Evolutionary conservation across 2,329 filamentous ascomycete species (phyloP).

Genomic region (Aulographum hederae): DNA sequence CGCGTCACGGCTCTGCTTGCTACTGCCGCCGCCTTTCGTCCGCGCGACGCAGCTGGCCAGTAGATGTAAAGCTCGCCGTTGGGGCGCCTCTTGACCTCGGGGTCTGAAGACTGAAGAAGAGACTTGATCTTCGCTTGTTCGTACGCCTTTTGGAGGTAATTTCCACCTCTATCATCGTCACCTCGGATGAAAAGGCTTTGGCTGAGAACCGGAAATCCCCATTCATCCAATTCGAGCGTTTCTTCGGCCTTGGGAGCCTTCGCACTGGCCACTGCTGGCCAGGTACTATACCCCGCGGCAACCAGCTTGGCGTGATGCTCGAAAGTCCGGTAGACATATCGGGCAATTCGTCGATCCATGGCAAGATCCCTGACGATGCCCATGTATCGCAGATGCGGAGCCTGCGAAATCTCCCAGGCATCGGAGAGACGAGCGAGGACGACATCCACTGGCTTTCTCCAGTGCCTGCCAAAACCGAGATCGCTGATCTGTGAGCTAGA

Average conservation of each 20-base stretch:
- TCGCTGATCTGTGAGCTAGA: slow-evolving; percentile 24
- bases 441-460: slow-evolving; percentile 35
- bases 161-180: neutral
- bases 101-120: no score
- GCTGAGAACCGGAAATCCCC: slow-evolving; percentile 11
- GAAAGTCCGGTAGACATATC: slow-evolving; percentile 37
- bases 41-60: no score
- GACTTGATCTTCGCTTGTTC: neutral
- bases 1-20: neutral
- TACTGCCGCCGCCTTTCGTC: no score
- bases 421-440: slow-evolving; percentile 33
- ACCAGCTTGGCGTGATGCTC: slow-evolving; percentile 34
- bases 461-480: slow-evolving; percentile 29
- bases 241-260: slow-evolving; percentile 9
- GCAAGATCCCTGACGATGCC: slow-evolving; percentile 36
- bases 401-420: slow-evolving; percentile 39
- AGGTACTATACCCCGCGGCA: slow-evolving; percentile 27
- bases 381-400: slow-evolving; percentile 35
- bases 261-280: slow-evolving; percentile 29
- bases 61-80: no score
- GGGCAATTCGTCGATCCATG: slow-evolving; percentile 25
- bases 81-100: no score
- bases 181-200: neutral
- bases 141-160: neutral
- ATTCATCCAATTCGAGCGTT: slow-evolving; percentile 10